Evolutionary conservation across 768 basidiomycete genomes (phyloP), one percentile per base, ranked within the genome.

Genomic region (Cystofilobasidium capitatum): DNA sequence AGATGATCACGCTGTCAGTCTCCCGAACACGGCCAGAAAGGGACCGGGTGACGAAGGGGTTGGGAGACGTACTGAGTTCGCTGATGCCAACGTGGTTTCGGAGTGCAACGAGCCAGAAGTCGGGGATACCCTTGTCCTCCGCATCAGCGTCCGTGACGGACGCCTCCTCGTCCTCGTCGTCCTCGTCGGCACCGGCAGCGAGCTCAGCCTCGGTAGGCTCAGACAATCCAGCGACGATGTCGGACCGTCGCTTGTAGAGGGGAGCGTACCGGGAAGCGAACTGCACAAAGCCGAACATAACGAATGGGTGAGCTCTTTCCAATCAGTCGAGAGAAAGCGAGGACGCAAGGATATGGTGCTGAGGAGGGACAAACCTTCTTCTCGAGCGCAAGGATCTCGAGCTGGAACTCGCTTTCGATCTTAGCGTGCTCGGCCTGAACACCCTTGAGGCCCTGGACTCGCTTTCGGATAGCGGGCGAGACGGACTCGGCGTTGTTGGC

Each of bases 91-190:
- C 78, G 77, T 98, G 92, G 79, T 96, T 98, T 71, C 88, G 85
- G 63, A 98, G 82, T 3, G 92, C 91, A 1, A 94, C 97, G 73
- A 96, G 85, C 94, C 94, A 99, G 83, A 99, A 99, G 73, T 94
- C 88, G 62, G 93, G 90, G 72, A 99, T 89, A 62, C 86, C n/a
- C n/a, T n/a, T n/a, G n/a, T n/a, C n/a, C n/a, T n/a, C 82, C 74
- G 78, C 77, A 64, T 75, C 58, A n/a, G n/a, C n/a, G 33, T 76
- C 68, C 40, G 76, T 65, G 9, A 65, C 67, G 58, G 72, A 64
- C 40, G 72, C 67, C 40, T 81, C 67, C 16, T 62, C 47, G 66
- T 62, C n/a, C 60, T 68, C 66, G 24, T 36, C 29, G 36, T 62
- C 55, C 31, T 31, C 33, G 40, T 49, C 66, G 51, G 88, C 83